These are phyloP conservation scores for Coelastrella sp. DNA, from an alignment of 139 green algal genomes.

Conservation along the genomic window DNA sequence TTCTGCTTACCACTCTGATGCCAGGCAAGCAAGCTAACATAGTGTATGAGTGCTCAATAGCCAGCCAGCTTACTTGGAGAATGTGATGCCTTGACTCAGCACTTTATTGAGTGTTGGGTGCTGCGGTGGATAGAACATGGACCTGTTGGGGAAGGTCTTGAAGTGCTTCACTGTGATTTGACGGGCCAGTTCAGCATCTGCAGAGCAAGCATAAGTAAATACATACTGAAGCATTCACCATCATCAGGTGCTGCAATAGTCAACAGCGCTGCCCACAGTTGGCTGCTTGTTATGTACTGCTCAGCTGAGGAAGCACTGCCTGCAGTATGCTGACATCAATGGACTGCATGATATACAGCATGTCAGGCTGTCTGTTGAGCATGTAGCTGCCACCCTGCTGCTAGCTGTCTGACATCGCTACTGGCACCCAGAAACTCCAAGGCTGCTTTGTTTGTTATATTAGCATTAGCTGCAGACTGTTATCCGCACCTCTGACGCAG, in stretches of 20 bases:
- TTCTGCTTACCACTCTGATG: too few species aligned
- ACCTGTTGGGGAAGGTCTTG: conserved; percentile 49
- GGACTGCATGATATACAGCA: not conserved
- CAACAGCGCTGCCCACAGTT: too few species aligned
- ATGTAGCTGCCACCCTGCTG: not conserved
- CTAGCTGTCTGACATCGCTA: not conserved
- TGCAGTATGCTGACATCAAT: not conserved
- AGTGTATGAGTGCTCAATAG: too few species aligned
- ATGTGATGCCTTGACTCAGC: conserved; percentile 29
- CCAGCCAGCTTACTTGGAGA: conserved; percentile 33
- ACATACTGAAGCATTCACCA: too few species aligned
- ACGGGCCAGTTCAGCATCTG: conserved; percentile 46
- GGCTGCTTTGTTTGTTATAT: too few species aligned
- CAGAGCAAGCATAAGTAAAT: too few species aligned
- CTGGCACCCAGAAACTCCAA: too few species aligned
- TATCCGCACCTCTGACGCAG: conserved; percentile 21
- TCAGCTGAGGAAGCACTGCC: too few species aligned
- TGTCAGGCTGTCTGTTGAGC: not conserved
- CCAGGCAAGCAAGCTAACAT: too few species aligned
- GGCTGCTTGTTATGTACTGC: too few species aligned
- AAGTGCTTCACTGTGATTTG: conserved; percentile 50
- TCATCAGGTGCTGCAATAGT: too few species aligned
- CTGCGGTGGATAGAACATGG: conserved; percentile 51
- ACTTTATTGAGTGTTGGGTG: not conserved
- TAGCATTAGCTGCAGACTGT: not conserved